A percentile compares a stretch with the other conserved stretches of the same genome.
Conservation (phyloP, 1,284 basidiomycete genomes). For the Boletus semigastroideus region DNA sequence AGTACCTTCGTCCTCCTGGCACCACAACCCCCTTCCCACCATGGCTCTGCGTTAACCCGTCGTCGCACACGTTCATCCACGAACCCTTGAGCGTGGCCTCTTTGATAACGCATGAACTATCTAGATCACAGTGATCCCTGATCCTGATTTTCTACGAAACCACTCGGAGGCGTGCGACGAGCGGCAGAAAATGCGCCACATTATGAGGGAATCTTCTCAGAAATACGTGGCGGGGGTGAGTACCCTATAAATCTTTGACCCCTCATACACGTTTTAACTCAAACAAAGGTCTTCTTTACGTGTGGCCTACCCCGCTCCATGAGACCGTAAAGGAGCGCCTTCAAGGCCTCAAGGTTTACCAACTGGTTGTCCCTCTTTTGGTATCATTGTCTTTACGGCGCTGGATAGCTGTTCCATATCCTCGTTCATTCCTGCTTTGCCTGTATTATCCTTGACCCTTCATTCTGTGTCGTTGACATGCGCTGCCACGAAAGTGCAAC, state of each 20-base stretch:
- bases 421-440: too few species aligned
- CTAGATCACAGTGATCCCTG: not conserved
- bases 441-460: too few species aligned
- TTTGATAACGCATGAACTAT: too few species aligned
- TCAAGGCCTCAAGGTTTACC: not conserved
- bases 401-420: too few species aligned
- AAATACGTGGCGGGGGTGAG: not conserved
- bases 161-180: not conserved
- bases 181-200: not conserved
- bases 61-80: too few species aligned
- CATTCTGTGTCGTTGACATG: not conserved
- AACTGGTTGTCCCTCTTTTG: not conserved
- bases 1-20: too few species aligned
- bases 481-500: constrained; percentile 9
- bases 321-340: too few species aligned
- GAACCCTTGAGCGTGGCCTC: too few species aligned
- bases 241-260: not conserved
- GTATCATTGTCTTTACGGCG: too few species aligned
- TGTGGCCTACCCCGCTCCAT: not conserved
- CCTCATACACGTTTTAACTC: not conserved
- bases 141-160: not conserved
- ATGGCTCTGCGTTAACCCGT: too few species aligned
- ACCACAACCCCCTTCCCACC: too few species aligned
- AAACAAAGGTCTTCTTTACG: not conserved
- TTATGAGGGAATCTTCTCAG: not conserved